Percentiles rank a stretch among this genome's conserved stretches.
These are phyloP conservation scores for Apophysomyces variabilis DNA, from an alignment of 371 early-diverging fungal species.

Conservation along the genomic window DNA sequence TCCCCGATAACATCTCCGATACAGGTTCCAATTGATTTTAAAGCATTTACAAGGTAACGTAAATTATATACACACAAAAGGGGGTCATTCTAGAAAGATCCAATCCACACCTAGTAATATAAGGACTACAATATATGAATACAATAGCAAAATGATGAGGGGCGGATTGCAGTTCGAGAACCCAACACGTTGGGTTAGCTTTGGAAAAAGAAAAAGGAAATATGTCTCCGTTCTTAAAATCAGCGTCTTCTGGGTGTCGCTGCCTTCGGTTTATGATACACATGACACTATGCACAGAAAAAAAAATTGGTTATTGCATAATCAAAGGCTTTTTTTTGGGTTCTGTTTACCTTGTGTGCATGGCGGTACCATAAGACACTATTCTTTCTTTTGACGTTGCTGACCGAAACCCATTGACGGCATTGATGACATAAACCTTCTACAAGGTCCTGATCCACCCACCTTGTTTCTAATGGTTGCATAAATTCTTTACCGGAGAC, in stretches of 20 bases:
- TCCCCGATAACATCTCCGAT: neutral
- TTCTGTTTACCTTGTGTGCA: slow-evolving; percentile 74
- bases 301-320: neutral
- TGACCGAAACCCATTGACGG: slow-evolving; percentile 82
- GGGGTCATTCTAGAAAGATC: slow-evolving; percentile 4
- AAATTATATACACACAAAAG: slow-evolving; percentile 10
- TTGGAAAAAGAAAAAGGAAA: neutral
- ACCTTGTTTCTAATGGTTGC: slow-evolving; percentile 75
- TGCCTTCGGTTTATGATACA: slow-evolving; percentile 80
- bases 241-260: slow-evolving; percentile 8
- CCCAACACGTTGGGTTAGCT: too few relatives aligned
- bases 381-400: slow-evolving; percentile 78
- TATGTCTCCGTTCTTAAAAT: neutral
- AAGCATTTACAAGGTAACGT: slow-evolving; percentile 6
- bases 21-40: neutral
- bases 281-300: slow-evolving; percentile 66
- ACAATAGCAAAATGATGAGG: neutral
- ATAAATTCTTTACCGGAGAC: slow-evolving; percentile 83
- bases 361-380: slow-evolving; percentile 90
- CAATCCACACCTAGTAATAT: slow-evolving; percentile 5
- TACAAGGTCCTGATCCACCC: slow-evolving; percentile 66
- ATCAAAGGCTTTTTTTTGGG: neutral
- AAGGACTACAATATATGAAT: slow-evolving; percentile 9
- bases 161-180: neutral
- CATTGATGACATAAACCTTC: slow-evolving; percentile 93